phyloP scores from a whole-genome alignment of 192 early-diverging fungal species.

The Oehlia diaphana region DNA sequence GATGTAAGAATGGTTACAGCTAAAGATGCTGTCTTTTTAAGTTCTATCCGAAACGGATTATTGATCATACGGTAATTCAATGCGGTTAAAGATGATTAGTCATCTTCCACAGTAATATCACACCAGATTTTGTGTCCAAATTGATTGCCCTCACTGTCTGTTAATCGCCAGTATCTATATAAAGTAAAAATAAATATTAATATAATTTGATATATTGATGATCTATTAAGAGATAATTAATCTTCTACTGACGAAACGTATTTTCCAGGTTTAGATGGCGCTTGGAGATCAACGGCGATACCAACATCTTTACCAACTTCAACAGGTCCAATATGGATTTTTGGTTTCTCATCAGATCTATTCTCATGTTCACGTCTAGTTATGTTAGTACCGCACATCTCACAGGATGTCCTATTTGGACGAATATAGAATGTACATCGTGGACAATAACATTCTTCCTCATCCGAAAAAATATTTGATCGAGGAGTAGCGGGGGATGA shows the following conservation, averaged over 20 bases:
- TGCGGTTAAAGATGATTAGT: slow-evolving; percentile 37
- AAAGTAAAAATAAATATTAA: not conserved
- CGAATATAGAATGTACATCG: slow-evolving; percentile 7
- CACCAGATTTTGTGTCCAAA: slow-evolving; percentile 74
- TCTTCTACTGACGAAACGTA: slow-evolving; percentile 45
- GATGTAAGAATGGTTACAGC: no score
- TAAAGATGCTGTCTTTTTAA: no score
- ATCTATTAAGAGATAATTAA: not conserved
- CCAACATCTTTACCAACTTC: slow-evolving; percentile 52
- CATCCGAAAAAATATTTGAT: not conserved
- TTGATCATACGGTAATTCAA: slow-evolving; percentile 26
- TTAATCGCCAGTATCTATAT: slow-evolving; percentile 56
- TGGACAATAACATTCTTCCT: not conserved
- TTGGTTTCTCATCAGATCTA: slow-evolving; percentile 9
- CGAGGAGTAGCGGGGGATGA: not conserved
- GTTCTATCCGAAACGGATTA: no score
- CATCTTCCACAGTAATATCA: slow-evolving; percentile 55
- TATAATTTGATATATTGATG: not conserved
- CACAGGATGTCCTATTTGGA: slow-evolving; percentile 1
- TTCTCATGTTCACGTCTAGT: not conserved
- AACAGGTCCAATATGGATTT: slow-evolving; percentile 47
- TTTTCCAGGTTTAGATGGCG: slow-evolving; percentile 56
- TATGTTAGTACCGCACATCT: slow-evolving; percentile 6
- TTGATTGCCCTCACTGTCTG: slow-evolving; percentile 53
- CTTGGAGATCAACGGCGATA: slow-evolving; percentile 64